A percentile compares a stretch with the other conserved stretches of the same genome.
Evolutionary conservation across 352 stramenopile genomes (phyloP).

Genomic region (Plasmopara muralis): DNA sequence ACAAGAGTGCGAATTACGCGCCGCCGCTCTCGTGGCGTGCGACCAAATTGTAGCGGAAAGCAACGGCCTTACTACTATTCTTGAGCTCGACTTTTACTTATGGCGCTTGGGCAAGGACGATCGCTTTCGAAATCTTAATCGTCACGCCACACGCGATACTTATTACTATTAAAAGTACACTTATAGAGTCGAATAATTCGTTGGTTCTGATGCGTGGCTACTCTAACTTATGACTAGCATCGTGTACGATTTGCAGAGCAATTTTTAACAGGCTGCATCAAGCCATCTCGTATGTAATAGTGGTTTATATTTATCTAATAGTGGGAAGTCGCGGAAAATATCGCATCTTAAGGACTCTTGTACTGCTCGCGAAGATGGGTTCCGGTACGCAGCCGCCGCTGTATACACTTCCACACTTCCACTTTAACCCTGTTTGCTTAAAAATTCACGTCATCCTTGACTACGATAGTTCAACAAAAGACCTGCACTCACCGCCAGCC

Average conservation of each 20-base stretch:
- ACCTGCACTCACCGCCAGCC: constrained; percentile 2
- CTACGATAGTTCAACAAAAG: constrained; percentile 4
- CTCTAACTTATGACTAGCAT: not conserved
- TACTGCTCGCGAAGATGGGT: too few species aligned
- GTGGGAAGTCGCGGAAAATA: too few species aligned
- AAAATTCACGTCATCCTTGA: too few species aligned
- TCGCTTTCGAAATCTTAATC: constrained; percentile 54
- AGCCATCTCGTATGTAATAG: too few species aligned
- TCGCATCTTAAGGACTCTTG: too few species aligned
- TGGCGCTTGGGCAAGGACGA: constrained; percentile 76
- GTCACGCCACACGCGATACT: constrained; percentile 63
- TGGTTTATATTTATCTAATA: too few species aligned
- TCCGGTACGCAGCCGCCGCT: too few species aligned
- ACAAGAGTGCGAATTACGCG: constrained; percentile 62
- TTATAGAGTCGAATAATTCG: not conserved
- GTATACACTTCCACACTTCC: not conserved
- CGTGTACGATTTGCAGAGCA: too few species aligned
- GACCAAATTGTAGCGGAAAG: constrained; percentile 57
- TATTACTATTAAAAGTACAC: constrained; percentile 50
- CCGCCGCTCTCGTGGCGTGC: constrained; percentile 54
- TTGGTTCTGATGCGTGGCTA: not conserved
- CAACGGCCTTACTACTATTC: constrained; percentile 33
- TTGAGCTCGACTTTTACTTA: constrained; percentile 62
- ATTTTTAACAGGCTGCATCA: too few species aligned
- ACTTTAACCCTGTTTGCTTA: not conserved